Base-by-base conservation (phyloP, 805 yeast species). In the Yarrowia sp. region DNA sequence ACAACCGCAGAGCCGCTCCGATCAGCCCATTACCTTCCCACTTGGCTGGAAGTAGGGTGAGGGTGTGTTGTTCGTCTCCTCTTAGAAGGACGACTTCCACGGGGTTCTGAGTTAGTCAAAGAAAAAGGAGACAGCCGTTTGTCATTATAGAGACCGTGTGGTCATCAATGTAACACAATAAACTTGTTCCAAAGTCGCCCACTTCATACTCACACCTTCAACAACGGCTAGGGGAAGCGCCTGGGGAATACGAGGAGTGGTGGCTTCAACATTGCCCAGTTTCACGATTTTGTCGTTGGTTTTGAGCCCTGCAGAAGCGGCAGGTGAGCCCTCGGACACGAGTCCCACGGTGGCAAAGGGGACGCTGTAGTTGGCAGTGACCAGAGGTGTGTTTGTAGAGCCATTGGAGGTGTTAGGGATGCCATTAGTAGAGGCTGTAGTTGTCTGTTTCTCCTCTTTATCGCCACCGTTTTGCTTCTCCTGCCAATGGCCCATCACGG, bases 291-390 rank as follows among this genome's bases (percentile, higher is more conserved):
- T 75, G 76, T 92, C 97, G 34, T 83, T 83, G 19, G 77, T 76
- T 30, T 73, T 71, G 19, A 91, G 77, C 0, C 94, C 92, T 0
- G 87, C 83, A 9, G 60, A 64, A 2, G 70, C 74, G 0, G 92
- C 89, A 0, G 96, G 95, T 12, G 91, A 82, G 24, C 74, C 74
- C 0, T 75, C 73, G 0, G 79, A 81, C 12, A 90, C 86, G 33
- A 83, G 81, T 12, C 77, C 76, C 9, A 88, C 84, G 4, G 73
- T 60, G 20, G 77, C 76, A 70, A 76, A 77, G 9, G 78, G 74
- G 33, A 68, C 66, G 9, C 15, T 9, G 19, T 47, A 19, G 12
- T 13, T 12, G 17, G 19, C 10, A 9, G 44, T 14, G 10, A 34
- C 6, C 2, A 24, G 10, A 33, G 39, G 3, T 5, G 55, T 49